phyloP scores from a whole-genome alignment of 768 basidiomycete genomes.

The Cyclocybe cylindracea region DNA sequence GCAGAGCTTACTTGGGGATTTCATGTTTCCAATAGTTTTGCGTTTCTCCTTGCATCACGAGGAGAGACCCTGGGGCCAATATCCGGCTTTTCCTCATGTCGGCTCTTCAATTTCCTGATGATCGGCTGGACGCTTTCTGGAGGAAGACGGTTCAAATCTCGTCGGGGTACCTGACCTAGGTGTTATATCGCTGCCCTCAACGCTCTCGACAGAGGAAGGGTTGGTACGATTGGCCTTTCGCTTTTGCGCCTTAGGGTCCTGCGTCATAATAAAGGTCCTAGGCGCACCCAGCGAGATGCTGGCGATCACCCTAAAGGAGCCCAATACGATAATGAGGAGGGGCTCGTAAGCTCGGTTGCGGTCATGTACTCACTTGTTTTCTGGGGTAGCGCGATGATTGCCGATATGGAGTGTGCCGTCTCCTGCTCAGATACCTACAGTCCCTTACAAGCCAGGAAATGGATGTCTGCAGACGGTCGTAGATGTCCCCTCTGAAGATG shows the following conservation, averaged over 20 bases:
- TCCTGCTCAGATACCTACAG: too few species aligned
- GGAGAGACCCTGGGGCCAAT: slow-evolving; percentile 24
- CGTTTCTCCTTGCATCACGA: slow-evolving; percentile 34
- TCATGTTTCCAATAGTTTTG: slow-evolving; percentile 32
- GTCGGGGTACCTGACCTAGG: background rate
- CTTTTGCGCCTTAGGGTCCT: slow-evolving; percentile 9
- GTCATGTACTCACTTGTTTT: slow-evolving; percentile 20
- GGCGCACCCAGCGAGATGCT: slow-evolving; percentile 29
- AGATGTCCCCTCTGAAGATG: too few species aligned
- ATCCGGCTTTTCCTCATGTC: slow-evolving; percentile 20
- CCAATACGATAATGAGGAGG: background rate
- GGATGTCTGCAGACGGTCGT: too few species aligned
- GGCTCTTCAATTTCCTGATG: background rate
- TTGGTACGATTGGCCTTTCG: background rate
- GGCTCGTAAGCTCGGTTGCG: background rate
- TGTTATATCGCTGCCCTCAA: background rate
- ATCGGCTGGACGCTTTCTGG: too few species aligned
- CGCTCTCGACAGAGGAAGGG: background rate
- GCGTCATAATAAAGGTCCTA: slow-evolving; percentile 30
- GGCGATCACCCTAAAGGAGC: slow-evolving; percentile 26
- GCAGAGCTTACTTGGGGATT: slow-evolving; percentile 26
- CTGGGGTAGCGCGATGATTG: slow-evolving; percentile 29
- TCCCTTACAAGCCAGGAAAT: too few species aligned
- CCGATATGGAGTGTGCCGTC: slow-evolving; percentile 31
- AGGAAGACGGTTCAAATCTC: too few species aligned